These are phyloP conservation scores for Aspergillus flavus DNA, from an alignment of 2,329 filamentous ascomycete genomes.

Conservation along the genomic window DNA sequence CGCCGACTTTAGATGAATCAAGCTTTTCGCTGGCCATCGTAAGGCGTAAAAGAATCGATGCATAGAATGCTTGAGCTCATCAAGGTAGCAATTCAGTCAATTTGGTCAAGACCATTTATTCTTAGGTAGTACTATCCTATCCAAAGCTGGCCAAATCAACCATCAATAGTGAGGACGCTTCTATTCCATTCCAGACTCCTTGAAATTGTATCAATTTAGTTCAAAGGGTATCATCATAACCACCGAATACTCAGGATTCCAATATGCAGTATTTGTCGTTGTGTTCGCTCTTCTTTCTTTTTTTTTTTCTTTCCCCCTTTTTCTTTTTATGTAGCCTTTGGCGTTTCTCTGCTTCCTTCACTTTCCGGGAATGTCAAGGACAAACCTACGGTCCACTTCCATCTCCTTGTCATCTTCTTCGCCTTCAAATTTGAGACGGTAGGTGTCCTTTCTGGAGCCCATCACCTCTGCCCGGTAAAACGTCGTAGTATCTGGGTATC, in stretches of 20 bases:
- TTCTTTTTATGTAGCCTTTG: background rate
- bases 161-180: background rate
- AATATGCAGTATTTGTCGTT: constrained; percentile 1
- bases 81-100: background rate
- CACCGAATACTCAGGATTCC: constrained; percentile 20
- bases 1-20: background rate
- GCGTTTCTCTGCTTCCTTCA: constrained; percentile 19
- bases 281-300: background rate
- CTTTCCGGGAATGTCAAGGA: constrained; percentile 69
- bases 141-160: background rate
- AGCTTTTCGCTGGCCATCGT: background rate
- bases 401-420: constrained; percentile 74
- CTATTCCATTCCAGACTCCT: background rate
- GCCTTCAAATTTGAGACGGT: constrained; percentile 72
- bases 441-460: constrained; percentile 60
- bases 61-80: background rate
- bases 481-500: constrained; percentile 82
- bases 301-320: background rate
- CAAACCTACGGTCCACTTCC: constrained; percentile 73
- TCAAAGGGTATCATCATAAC: constrained; percentile 32
- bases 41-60: background rate
- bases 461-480: constrained; percentile 85
- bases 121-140: background rate
- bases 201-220: constrained; percentile 1
- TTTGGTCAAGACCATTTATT: background rate